Conservation (phyloP, 2,329 filamentous ascomycete species). For the Epichloe coenophiala region DNA sequence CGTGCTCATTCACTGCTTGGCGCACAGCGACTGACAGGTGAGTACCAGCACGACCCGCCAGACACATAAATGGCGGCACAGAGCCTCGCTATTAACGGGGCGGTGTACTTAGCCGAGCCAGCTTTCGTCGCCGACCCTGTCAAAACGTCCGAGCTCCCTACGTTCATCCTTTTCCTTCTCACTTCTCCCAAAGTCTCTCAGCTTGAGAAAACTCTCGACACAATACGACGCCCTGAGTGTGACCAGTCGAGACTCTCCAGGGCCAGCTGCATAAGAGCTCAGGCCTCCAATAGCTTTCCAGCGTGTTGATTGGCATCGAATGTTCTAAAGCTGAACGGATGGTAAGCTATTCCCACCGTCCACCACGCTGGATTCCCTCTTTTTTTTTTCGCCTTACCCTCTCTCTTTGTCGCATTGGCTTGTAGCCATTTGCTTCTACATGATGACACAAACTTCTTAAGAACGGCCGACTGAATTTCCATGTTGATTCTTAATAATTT, state of each 20-base stretch:
- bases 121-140: neutral
- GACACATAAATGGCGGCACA: constrained; percentile 15
- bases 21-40: neutral
- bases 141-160: neutral
- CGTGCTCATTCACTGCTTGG: constrained; percentile 1
- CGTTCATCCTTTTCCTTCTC: neutral
- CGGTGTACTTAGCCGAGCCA: constrained; percentile 6
- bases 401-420: constrained; percentile 6
- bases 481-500: constrained; percentile 41
- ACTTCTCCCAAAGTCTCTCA: neutral
- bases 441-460: constrained; percentile 49
- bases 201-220: neutral
- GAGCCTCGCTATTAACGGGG: constrained; percentile 11
- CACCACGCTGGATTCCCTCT: neutral
- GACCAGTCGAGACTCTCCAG: neutral
- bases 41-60: constrained; percentile 11
- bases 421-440: constrained; percentile 6
- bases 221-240: neutral
- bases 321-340: neutral
- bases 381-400: neutral
- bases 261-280: too few species aligned
- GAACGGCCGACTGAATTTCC: constrained; percentile 52
- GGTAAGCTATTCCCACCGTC: constrained; percentile 4
- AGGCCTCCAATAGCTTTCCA: too few species aligned
- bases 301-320: neutral